A percentile compares a stretch with the other conserved stretches of the same genome.
These are phyloP conservation scores for Pythium phragmitis DNA, from an alignment of 352 stramenopile genomes.

Conservation along the genomic window DNA sequence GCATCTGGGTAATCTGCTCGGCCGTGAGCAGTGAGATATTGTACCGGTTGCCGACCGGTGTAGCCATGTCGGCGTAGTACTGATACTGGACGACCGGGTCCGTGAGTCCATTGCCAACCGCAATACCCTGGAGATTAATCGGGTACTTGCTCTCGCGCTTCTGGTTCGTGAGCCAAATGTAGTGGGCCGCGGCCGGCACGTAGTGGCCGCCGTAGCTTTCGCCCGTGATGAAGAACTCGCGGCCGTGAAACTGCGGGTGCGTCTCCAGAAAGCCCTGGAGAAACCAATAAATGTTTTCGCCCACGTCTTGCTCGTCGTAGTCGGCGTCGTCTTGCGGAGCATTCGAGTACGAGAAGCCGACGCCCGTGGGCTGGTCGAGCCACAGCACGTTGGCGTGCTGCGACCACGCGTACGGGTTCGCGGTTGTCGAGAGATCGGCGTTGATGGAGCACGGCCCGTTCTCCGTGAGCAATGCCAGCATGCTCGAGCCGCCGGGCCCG, in stretches of 20 bases:
- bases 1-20: slow-evolving; percentile 39
- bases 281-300: slow-evolving; percentile 52
- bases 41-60: slow-evolving; percentile 44
- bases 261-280: slow-evolving; percentile 49
- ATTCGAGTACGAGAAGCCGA: slow-evolving; percentile 41
- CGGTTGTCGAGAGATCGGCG: slow-evolving; percentile 28
- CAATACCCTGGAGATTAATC: slow-evolving; percentile 60
- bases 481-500: slow-evolving; percentile 38
- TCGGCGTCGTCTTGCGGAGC: slow-evolving; percentile 30
- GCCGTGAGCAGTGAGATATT: slow-evolving; percentile 48
- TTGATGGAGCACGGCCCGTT: slow-evolving; percentile 50
- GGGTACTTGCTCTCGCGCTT: slow-evolving; percentile 25
- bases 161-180: slow-evolving; percentile 37
- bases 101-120: slow-evolving; percentile 75
- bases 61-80: slow-evolving; percentile 43
- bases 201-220: slow-evolving; percentile 68
- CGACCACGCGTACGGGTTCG: slow-evolving; percentile 50
- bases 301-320: slow-evolving; percentile 36
- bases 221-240: slow-evolving; percentile 51
- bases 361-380: slow-evolving; percentile 39
- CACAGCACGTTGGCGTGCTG: slow-evolving; percentile 52
- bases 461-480: slow-evolving; percentile 41
- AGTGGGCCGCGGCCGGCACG: slow-evolving; percentile 39
- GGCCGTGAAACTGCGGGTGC: slow-evolving; percentile 39
- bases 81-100: slow-evolving; percentile 34